phyloP scores from a whole-genome alignment of 2,329 filamentous ascomycete species.

The Botryosphaeria dothidea region DNA sequence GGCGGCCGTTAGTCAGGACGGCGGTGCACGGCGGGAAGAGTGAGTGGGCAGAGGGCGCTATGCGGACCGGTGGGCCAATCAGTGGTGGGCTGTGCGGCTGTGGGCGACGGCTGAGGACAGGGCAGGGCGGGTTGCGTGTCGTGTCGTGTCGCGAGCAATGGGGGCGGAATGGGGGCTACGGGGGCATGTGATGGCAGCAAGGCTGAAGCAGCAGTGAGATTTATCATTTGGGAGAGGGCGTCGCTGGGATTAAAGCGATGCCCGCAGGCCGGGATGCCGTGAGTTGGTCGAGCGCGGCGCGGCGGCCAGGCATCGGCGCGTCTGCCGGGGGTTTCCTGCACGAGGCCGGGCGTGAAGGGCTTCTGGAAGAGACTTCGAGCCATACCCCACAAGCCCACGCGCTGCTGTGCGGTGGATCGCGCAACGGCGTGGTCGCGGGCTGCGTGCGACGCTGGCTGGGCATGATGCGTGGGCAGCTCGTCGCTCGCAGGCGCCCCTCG shows the following conservation, averaged over 20 bases:
- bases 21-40: not conserved
- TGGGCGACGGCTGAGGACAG: not conserved
- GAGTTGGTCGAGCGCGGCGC: no score
- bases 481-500: not conserved
- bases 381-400: not conserved
- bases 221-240: not conserved
- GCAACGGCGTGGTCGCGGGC: no score
- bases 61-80: not conserved
- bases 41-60: conserved; percentile 9
- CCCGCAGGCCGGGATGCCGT: no score
- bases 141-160: not conserved
- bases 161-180: not conserved
- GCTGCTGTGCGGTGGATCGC: no score
- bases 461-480: not conserved
- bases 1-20: conserved; percentile 4
- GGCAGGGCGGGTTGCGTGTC: not conserved
- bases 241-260: not conserved
- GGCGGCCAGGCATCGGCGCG: not conserved
- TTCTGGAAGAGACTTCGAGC: not conserved
- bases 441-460: no score
- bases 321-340: not conserved
- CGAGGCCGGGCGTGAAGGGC: not conserved
- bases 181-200: not conserved
- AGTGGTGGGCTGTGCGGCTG: not conserved
- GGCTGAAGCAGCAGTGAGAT: not conserved